A percentile compares a stretch with the other conserved stretches of the same genome.
phyloP scores from a whole-genome alignment of 2,329 filamentous ascomycete species.

The Colletotrichum paranaense region DNA sequence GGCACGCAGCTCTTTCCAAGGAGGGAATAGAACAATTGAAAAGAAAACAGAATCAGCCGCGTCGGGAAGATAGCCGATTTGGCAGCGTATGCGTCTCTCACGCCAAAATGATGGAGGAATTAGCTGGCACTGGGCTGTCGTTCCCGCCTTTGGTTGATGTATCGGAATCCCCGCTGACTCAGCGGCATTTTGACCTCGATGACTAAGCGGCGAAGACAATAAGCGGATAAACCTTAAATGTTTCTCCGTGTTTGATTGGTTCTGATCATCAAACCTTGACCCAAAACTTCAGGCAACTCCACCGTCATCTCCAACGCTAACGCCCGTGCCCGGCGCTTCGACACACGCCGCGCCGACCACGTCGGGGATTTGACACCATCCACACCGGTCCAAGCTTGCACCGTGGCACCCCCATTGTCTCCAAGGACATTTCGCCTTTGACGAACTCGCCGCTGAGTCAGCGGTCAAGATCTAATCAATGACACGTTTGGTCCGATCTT shows the following conservation, averaged over 20 bases:
- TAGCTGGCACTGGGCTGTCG: neutral
- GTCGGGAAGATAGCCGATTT: neutral
- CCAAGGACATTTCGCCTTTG: too few relatives aligned
- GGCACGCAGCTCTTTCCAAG: constrained; percentile 3
- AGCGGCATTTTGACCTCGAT: rapidly evolving
- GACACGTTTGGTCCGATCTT: neutral
- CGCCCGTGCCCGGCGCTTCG: constrained; percentile 10
- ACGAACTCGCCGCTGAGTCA: constrained; percentile 15
- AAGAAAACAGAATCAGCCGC: neutral
- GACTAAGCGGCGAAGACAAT: constrained; percentile 7
- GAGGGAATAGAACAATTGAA: neutral
- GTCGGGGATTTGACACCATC: neutral
- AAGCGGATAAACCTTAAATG: neutral
- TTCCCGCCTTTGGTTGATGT: constrained; percentile 28
- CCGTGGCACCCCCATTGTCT: neutral
- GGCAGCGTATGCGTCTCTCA: neutral
- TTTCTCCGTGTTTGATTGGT: neutral
- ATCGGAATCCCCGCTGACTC: constrained; percentile 26
- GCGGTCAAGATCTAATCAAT: neutral
- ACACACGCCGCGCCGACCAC: constrained; percentile 16
- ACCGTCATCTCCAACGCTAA: neutral
- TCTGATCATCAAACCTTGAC: neutral
- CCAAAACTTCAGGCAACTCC: constrained; percentile 10
- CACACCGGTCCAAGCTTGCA: neutral
- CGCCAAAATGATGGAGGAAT: constrained; percentile 2